phyloP scores from a whole-genome alignment of 2,329 filamentous ascomycete species.

The Alternaria ethzedia region DNA sequence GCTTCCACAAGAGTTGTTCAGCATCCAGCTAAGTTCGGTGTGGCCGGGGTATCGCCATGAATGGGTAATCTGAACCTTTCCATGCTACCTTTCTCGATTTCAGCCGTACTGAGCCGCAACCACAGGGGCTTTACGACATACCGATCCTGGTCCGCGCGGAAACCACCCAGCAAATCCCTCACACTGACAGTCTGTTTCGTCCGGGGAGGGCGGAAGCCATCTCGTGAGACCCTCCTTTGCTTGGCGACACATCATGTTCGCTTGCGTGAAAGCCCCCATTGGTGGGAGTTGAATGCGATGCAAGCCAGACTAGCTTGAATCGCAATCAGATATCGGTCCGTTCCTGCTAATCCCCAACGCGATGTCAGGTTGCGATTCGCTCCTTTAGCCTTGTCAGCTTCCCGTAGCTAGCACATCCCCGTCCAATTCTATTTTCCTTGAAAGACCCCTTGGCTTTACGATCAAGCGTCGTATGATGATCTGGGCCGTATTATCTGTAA shows the following conservation, averaged over 20 bases:
- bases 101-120: neutral
- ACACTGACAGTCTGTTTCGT: neutral
- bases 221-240: neutral
- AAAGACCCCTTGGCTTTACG: neutral
- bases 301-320: neutral
- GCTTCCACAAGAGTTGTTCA: constrained; percentile 8
- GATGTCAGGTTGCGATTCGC: neutral
- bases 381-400: neutral
- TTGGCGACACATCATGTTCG: constrained; percentile 1
- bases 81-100: neutral
- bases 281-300: neutral
- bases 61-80: neutral
- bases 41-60: neutral
- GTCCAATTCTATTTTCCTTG: neutral
- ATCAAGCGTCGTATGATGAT: neutral
- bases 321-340: neutral
- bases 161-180: neutral
- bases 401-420: neutral
- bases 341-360: neutral
- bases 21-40: neutral
- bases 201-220: neutral
- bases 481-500: neutral
- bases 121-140: neutral
- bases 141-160: neutral
- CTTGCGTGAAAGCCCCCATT: neutral